Percentiles rank a stretch among this genome's conserved stretches.
Conservation (phyloP, 208 protist species). For the Leishmania amazonensis region DNA sequence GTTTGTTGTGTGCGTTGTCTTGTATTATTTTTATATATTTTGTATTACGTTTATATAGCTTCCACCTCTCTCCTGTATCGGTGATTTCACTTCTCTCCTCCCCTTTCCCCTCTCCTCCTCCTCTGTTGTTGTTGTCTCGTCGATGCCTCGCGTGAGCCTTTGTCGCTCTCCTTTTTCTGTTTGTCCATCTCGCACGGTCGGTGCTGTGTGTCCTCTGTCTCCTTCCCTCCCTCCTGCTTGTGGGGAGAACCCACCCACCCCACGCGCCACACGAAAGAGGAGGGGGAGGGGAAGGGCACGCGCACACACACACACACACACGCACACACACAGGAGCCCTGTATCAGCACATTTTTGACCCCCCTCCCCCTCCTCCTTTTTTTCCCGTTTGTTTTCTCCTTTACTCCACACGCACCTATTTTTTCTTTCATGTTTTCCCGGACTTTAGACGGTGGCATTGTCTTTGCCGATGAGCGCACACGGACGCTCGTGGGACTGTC, state of each 20-base stretch:
- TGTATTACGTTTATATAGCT: background rate
- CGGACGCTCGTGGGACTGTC: background rate
- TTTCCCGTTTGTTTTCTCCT: background rate
- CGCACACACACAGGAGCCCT: background rate
- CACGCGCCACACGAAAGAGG: background rate
- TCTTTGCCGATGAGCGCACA: background rate
- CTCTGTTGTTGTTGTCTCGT: too few species aligned
- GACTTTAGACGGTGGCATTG: background rate
- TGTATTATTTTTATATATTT: background rate
- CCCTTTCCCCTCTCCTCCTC: background rate
- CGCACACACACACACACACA: background rate
- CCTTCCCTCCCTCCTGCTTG: background rate
- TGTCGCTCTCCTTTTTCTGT: background rate
- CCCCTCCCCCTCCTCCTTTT: background rate
- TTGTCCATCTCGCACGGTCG: too few species aligned
- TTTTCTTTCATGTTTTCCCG: background rate
- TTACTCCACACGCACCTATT: background rate
- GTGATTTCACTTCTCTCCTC: background rate
- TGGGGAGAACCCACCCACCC: too few species aligned
- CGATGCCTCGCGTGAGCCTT: background rate
- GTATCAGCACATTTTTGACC: background rate
- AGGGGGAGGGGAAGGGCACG: background rate
- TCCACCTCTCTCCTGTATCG: conserved; percentile 7
- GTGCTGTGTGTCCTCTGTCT: background rate
- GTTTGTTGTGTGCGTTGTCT: background rate